These are phyloP conservation scores for Catunica adiposa DNA, from an alignment of 2,329 filamentous ascomycete genomes.

Conservation along the genomic window DNA sequence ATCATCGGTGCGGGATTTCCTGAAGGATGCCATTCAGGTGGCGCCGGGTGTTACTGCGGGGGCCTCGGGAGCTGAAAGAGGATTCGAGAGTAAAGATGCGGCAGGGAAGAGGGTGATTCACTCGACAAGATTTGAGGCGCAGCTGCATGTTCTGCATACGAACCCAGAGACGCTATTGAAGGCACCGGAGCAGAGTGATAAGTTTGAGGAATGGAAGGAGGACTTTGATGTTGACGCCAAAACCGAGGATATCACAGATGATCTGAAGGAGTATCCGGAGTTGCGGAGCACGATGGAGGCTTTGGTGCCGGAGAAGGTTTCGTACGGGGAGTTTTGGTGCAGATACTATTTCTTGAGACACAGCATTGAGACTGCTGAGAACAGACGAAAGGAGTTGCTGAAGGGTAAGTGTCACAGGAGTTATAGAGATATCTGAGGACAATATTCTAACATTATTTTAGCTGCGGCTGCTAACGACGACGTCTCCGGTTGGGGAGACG, in stretches of 20 bases:
- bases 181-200: constrained; percentile 52
- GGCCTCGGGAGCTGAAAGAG: constrained; percentile 30
- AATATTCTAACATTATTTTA: constrained; percentile 18
- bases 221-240: constrained; percentile 68
- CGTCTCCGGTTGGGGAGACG: constrained; percentile 49
- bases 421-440: too few relatives aligned
- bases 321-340: constrained; percentile 81
- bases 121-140: constrained; percentile 83
- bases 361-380: constrained; percentile 85
- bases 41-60: constrained; percentile 47
- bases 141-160: constrained; percentile 88
- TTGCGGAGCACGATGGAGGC: constrained; percentile 83
- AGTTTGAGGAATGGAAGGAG: constrained; percentile 58
- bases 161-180: constrained; percentile 65
- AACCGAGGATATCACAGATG: constrained; percentile 65
- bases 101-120: constrained; percentile 87
- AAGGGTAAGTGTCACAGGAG: constrained; percentile 79
- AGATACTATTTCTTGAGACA: constrained; percentile 90
- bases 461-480: constrained; percentile 58
- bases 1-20: constrained; percentile 72
- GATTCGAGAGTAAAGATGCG: constrained; percentile 86
- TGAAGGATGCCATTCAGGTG: constrained; percentile 79
- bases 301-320: constrained; percentile 80
- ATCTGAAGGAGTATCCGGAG: constrained; percentile 76
- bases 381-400: constrained; percentile 70